phyloP scores from a whole-genome alignment of 345 rosid genomes.

The Aegle marmelos region DNA sequence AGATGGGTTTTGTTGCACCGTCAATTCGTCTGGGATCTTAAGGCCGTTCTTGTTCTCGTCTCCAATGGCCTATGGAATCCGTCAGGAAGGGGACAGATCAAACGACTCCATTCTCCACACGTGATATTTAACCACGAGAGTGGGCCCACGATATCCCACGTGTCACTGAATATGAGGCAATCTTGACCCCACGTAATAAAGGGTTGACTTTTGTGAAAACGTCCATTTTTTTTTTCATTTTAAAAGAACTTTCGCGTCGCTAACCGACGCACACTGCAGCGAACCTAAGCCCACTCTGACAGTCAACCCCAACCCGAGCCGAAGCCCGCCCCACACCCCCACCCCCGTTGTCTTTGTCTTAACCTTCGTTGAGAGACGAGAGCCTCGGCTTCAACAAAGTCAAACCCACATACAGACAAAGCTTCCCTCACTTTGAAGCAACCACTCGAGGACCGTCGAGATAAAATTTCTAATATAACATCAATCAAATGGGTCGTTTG shows the following conservation, averaged over 20 bases:
- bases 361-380: neutral
- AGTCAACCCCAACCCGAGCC: slow-evolving; percentile 39
- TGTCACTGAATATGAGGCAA: slow-evolving; percentile 13
- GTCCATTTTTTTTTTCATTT: slow-evolving; percentile 10
- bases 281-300: slow-evolving; percentile 57
- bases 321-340: neutral
- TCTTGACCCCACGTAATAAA: slow-evolving; percentile 26
- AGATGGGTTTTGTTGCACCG: too few species aligned
- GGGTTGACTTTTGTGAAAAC: slow-evolving; percentile 48
- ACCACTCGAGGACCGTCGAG: slow-evolving; percentile 14
- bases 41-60: too few species aligned
- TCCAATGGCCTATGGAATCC: too few species aligned
- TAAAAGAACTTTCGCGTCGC: slow-evolving; percentile 6
- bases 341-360: neutral
- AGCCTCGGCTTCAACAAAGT: slow-evolving; percentile 40
- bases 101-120: slow-evolving; percentile 32
- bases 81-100: slow-evolving; percentile 20
- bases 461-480: neutral
- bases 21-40: neutral
- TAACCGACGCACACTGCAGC: slow-evolving; percentile 7
- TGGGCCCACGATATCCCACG: slow-evolving; percentile 1
- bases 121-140: slow-evolving; percentile 17
- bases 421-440: slow-evolving; percentile 54
- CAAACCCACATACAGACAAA: slow-evolving; percentile 56
- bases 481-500: neutral